Conservation (phyloP, 2,329 filamentous ascomycete species). For the Erysiphe pulchra region DNA sequence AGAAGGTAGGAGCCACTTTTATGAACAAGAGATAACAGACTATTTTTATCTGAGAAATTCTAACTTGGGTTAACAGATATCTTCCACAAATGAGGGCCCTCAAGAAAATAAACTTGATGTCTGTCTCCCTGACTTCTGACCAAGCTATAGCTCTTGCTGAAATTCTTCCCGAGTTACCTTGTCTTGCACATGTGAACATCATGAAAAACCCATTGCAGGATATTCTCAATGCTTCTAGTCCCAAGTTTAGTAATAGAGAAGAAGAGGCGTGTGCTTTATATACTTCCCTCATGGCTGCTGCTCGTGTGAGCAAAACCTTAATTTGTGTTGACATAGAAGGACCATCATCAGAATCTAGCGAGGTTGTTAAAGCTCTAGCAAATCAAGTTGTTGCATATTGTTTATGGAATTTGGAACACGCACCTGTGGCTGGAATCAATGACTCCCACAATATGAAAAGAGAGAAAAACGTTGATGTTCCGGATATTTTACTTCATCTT, state of each 20-base stretch:
- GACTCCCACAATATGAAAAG: constrained; percentile 6
- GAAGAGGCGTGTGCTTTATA: constrained; percentile 90
- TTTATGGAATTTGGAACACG: constrained; percentile 66
- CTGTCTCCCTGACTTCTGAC: constrained; percentile 62
- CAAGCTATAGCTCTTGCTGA: constrained; percentile 82
- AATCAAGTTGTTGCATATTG: constrained; percentile 92
- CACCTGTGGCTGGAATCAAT: constrained; percentile 26
- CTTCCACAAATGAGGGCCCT: constrained; percentile 53
- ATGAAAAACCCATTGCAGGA: constrained; percentile 54
- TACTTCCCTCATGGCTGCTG: constrained; percentile 70
- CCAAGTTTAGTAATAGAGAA: constrained; percentile 52
- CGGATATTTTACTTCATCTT: constrained; percentile 66
- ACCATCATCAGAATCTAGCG: constrained; percentile 55
- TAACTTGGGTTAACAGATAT: constrained; percentile 22
- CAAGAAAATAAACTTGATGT: constrained; percentile 65
- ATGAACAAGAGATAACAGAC: background rate
- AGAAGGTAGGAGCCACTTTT: constrained; percentile 30
- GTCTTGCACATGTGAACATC: constrained; percentile 66
- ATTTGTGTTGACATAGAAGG: constrained; percentile 84
- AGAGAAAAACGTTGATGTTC: constrained; percentile 33
- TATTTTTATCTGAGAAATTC: background rate
- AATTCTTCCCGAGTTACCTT: constrained; percentile 59
- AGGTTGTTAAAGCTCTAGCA: constrained; percentile 73
- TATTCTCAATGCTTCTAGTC: constrained; percentile 33
- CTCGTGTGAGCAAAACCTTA: constrained; percentile 57